phyloP scores from a whole-genome alignment of 768 basidiomycete species.

The Imleria badia region DNA sequence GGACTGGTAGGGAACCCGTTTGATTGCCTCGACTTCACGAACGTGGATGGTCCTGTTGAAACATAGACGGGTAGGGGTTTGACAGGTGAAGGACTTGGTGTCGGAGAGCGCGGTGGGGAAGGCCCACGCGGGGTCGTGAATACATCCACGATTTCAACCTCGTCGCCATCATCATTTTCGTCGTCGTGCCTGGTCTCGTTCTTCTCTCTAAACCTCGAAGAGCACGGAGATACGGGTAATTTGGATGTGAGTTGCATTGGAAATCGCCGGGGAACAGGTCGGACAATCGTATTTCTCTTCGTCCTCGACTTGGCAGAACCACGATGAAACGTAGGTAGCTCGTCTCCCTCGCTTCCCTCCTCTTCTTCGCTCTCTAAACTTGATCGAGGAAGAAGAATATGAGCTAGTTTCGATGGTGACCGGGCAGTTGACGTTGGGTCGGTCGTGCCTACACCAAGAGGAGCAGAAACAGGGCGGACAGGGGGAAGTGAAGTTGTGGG shows the following conservation, averaged over 20 bases:
- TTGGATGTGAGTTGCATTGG: conserved; percentile 23
- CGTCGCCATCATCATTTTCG: background rate
- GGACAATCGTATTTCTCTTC: background rate
- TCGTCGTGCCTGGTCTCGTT: background rate
- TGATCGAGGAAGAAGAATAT: conserved; percentile 8
- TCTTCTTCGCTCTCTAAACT: conserved; percentile 12
- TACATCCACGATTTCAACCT: conserved; percentile 16
- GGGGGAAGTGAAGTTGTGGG: background rate
- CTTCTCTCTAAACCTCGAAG: background rate
- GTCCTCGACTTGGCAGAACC: conserved; percentile 4
- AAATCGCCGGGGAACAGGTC: conserved; percentile 23
- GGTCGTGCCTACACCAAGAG: background rate
- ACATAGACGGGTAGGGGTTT: background rate
- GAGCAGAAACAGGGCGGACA: background rate
- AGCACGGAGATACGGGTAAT: background rate
- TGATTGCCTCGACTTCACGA: background rate
- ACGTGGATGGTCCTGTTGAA: background rate
- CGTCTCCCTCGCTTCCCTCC: conserved; percentile 10
- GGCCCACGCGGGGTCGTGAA: conserved; percentile 22
- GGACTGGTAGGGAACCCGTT: conserved; percentile 16
- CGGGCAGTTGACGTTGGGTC: background rate
- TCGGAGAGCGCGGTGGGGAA: conserved; percentile 23
- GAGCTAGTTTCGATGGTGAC: conserved; percentile 15
- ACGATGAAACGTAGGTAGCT: conserved; percentile 21
- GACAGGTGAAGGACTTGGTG: conserved; percentile 17